phyloP scores from a whole-genome alignment of 75 land plant genomes.

The Pinus albicaulis region DNA sequence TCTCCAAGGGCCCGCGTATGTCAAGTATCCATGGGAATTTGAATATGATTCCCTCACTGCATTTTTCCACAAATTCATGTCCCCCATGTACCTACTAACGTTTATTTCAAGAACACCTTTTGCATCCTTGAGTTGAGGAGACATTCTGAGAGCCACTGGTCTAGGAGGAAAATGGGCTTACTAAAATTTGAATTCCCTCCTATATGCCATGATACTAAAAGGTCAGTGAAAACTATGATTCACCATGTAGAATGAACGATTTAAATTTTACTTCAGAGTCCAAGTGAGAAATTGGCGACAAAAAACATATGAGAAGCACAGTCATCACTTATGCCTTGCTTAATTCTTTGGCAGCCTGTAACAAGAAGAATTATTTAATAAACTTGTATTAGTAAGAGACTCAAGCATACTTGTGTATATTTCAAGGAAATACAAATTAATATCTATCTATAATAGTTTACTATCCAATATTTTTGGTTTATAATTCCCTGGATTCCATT shows the following conservation, averaged over 20 bases:
- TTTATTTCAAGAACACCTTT: slow-evolving; percentile 24
- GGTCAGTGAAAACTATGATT: not conserved
- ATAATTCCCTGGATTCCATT: too few relatives aligned
- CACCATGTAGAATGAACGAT: not conserved
- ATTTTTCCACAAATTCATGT: slow-evolving; percentile 33
- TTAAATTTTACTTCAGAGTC: slow-evolving; percentile 7
- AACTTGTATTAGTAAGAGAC: too few relatives aligned
- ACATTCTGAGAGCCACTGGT: slow-evolving; percentile 8
- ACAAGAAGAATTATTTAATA: too few relatives aligned
- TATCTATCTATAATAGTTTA: too few relatives aligned
- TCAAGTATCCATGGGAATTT: too few relatives aligned
- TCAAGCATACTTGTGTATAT: too few relatives aligned
- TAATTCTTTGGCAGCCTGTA: not conserved
- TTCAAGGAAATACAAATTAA: too few relatives aligned
- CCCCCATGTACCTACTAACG: slow-evolving; percentile 36
- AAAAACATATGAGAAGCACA: not conserved
- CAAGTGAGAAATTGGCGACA: not conserved
- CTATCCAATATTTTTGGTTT: too few relatives aligned
- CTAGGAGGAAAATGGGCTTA: slow-evolving; percentile 19
- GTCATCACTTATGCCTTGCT: too few relatives aligned
- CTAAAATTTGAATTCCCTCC: slow-evolving; percentile 13
- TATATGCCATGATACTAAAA: slow-evolving; percentile 4
- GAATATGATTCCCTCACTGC: slow-evolving; percentile 2
- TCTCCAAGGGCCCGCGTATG: too few relatives aligned
- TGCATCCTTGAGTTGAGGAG: slow-evolving; percentile 13